Evolutionary conservation across 257 asterid genomes (phyloP), one percentile per base, ranked within the genome.

Genomic region (Solanum chiquidenum): DNA sequence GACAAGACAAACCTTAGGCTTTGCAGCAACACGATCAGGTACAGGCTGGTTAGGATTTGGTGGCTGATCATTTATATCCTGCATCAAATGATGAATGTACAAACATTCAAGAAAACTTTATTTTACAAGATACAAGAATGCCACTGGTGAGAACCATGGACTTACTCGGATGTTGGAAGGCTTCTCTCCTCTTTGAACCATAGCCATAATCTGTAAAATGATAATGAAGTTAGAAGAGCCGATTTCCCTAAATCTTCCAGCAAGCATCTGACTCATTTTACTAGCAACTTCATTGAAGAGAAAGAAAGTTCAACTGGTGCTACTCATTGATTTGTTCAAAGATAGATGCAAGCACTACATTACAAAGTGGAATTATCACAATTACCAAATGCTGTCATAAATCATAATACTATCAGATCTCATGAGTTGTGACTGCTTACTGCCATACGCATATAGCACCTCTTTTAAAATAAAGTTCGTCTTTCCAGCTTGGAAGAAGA

Each of bases 171-270:
- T 93, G 88, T 96, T 96, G 86, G 98, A 84, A 44, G 99, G 99
- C 82, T 87, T 96, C 91, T 97, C 99, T 89, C 99, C 99, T 92
- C 98, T 93, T 88, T 94, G 94, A 91, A 97, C 93, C 99, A 96
- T 96, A 75, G 91, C 92, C 99, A 97, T 91, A 88, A 97, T 94
- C 99, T 97, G 97, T 90, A 89, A 84, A 88, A 76, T 52, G 83
- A 76, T 72, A 38, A 49, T 40, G 18, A 37, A 38, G 42, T 82
- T 82, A 82, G 85, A 82, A 82, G 85, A 80, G 69, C 27, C 21
- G 16, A 29, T 82, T 82, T 18, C 9, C 85, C 42, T 31, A 9
- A n/a, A 13, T 77, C 62, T 42, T 40, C 62, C 84, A 38, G 58
- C 58, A 77, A 77, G 7, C 23, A 77, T 77, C 62, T 40, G 84